A percentile compares a stretch with the other conserved stretches of the same genome.
Conservation (phyloP, 768 basidiomycete species). For the Kwoniella dendrophila region DNA sequence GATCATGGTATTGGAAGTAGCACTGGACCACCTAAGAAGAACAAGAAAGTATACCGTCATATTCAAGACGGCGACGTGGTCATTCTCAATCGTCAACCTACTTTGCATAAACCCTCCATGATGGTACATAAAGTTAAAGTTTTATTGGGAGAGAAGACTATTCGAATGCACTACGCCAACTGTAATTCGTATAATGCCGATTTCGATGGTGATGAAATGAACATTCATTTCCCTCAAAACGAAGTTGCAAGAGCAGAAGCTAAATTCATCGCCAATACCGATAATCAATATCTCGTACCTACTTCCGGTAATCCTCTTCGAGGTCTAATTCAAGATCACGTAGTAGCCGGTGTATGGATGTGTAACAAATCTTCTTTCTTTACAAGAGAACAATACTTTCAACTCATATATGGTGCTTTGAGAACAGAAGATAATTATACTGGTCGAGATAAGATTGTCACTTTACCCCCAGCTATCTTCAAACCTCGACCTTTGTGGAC, state of each 20-base stretch:
- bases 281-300: constrained; percentile 98
- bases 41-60: constrained; percentile 98
- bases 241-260: constrained; percentile 94
- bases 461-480: constrained; percentile 88
- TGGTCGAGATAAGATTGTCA: constrained; percentile 67
- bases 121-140: constrained; percentile 95
- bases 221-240: constrained; percentile 98
- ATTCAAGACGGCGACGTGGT: constrained; percentile 91
- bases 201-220: constrained; percentile 98
- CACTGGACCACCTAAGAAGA: constrained; percentile 70
- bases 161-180: constrained; percentile 99
- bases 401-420: constrained; percentile 90
- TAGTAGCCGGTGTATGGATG: constrained; percentile 99
- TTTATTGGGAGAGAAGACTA: constrained; percentile 93
- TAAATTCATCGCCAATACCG: constrained; percentile 90
- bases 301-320: constrained; percentile 97
- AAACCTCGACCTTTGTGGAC: constrained; percentile 92
- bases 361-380: constrained; percentile 94
- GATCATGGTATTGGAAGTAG: constrained; percentile 58
- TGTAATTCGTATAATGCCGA: constrained; percentile 98
- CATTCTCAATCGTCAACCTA: constrained; percentile 96
- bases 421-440: constrained; percentile 77
- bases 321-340: constrained; percentile 97
- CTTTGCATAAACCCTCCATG: constrained; percentile 98
- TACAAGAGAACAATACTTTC: constrained; percentile 91